Conservation (phyloP, 495 filamentous ascomycete species). For the Schizothecium vesticola region DNA sequence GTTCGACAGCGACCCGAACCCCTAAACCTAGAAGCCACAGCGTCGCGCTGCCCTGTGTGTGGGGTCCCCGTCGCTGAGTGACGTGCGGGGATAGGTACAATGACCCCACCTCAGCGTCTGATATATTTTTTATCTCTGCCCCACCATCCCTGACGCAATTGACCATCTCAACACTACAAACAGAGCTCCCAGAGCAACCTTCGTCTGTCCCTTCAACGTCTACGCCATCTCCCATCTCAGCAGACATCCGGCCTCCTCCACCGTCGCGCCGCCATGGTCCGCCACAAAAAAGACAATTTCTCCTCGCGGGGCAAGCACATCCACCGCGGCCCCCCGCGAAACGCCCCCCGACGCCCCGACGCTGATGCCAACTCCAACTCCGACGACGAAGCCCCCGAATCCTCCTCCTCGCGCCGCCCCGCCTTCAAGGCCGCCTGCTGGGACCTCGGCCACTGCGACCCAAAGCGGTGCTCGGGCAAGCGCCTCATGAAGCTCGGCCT, state of each 20-base stretch:
- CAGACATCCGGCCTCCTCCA: background rate
- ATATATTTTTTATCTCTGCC: background rate
- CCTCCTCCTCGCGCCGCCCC: conserved; percentile 41
- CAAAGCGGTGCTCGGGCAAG: conserved; percentile 94
- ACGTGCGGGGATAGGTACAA: background rate
- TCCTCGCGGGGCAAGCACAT: conserved; percentile 59
- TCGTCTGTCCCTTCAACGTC: background rate
- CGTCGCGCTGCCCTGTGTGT: background rate
- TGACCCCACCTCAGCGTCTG: background rate
- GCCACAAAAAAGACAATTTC: conserved; percentile 90
- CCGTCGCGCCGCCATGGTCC: conserved; percentile 57
- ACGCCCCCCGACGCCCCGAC: conserved; percentile 19
- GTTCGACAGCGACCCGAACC: background rate
- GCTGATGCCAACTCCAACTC: conserved; percentile 30
- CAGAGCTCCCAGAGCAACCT: background rate
- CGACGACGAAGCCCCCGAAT: conserved; percentile 34
- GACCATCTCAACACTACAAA: background rate
- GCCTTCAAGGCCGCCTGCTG: conserved; percentile 91
- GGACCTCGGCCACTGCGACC: conserved; percentile 96
- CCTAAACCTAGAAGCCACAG: conserved; percentile 1
- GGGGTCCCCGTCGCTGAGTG: background rate
- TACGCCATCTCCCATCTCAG: background rate
- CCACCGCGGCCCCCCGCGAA: conserved; percentile 34
- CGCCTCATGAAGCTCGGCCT: conserved; percentile 82
- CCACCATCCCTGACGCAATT: conserved; percentile 10